These are phyloP conservation scores for Hanseniaspora uvarum DNA, from an alignment of 1,139 yeast genomes.

Conservation along the genomic window DNA sequence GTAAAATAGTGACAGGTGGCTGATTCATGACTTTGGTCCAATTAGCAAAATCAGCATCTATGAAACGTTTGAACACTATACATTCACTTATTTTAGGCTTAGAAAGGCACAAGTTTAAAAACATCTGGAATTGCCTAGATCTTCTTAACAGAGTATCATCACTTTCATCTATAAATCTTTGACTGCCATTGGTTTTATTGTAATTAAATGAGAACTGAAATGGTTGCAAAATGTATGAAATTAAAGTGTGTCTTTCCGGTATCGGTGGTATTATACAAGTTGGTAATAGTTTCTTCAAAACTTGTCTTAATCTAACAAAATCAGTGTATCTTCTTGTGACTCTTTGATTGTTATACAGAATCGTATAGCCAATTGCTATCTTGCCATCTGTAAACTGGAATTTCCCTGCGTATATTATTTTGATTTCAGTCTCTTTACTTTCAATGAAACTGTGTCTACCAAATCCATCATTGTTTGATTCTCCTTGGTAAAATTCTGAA, in stretches of 20 bases:
- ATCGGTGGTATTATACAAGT: conserved; percentile 86
- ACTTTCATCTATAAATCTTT: conserved; percentile 40
- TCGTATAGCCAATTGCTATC: conserved; percentile 74
- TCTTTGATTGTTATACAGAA: conserved; percentile 46
- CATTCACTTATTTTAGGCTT: conserved; percentile 44
- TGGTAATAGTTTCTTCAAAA: conserved; percentile 64
- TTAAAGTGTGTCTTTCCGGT: conserved; percentile 75
- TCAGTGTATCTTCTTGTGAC: conserved; percentile 85
- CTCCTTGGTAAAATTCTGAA: background rate
- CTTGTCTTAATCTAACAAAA: conserved; percentile 68
- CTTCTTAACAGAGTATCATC: conserved; percentile 14
- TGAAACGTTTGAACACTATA: conserved; percentile 60
- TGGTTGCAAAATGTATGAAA: conserved; percentile 38
- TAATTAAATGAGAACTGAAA: conserved; percentile 47
- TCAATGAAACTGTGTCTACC: background rate
- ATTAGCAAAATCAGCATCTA: conserved; percentile 65
- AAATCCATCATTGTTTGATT: background rate
- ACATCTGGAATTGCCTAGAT: conserved; percentile 42
- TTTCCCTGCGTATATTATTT: conserved; percentile 29
- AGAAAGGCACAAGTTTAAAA: conserved; percentile 62
- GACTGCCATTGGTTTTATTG: conserved; percentile 50
- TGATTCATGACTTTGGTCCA: conserved; percentile 52
- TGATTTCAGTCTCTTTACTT: background rate
- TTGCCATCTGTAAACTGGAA: conserved; percentile 39
- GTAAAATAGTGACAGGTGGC: conserved; percentile 50